Base-by-base conservation (phyloP, 768 basidiomycete genomes). In the Sistotremastrum niveocremeum region DNA sequence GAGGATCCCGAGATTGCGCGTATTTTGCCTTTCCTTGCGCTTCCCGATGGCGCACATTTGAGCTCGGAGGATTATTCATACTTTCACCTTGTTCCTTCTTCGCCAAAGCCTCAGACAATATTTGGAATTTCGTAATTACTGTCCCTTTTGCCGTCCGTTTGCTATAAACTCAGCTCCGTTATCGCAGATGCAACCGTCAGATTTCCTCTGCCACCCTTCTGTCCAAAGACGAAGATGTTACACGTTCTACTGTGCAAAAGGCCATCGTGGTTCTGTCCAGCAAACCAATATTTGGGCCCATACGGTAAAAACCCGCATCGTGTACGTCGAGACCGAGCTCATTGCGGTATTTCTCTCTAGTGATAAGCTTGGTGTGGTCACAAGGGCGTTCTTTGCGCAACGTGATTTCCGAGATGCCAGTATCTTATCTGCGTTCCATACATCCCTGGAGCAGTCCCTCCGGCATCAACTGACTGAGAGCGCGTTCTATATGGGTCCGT, bases 21-120 rank as follows among this genome's bases (percentile, higher is more conserved):
- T 60, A 79, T 89, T 34, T 68, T 99, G 32, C 95, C 95, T 0
- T 98, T 99, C 65, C 72, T 99, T 8, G 95, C 95, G 1, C 72
- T 99, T 30, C 95, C 95, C 2, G 95, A 99, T 56, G 95, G 95
- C 11, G 95, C 95, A 7, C 95, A 99, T 65, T 61, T 95, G 85
- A 82, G 79, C 52, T 67, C 77, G 12, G 94, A 98, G 67, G 95
- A 99, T 58, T 98, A 97, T 59, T 88, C 87, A 0, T 98, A 97
- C 62, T 99, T 99, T 57, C 90, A 94, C 58, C 65, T 94, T 30
- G 85, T 88, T 6, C 83, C 84, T 28, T 69, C 76, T 8, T 73
- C 77, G 7, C 73, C 74, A 0, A 76, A 72, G 50, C 79, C 84
- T 1, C 75, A 74, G 11, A 98, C 95, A 4, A 66, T 98, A 36